phyloP scores from a whole-genome alignment of 176 grass and related monocot genomes.

The Phragmites australis region DNA sequence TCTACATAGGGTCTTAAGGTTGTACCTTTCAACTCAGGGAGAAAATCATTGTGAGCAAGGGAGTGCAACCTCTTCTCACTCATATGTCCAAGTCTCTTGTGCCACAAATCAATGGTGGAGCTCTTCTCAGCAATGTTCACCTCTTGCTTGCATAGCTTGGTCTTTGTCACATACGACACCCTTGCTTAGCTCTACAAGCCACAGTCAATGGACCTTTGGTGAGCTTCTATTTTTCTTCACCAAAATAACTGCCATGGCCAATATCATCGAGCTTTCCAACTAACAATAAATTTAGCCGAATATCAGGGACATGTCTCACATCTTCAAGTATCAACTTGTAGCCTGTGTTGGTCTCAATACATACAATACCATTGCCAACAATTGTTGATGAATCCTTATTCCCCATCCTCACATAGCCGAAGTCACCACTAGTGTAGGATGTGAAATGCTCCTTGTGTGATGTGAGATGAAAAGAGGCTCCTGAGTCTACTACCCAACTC shows the following conservation, averaged over 20 bases:
- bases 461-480: neutral
- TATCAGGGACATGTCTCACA: neutral
- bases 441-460: neutral
- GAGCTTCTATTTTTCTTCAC: conserved; percentile 1
- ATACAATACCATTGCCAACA: neutral
- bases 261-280: neutral
- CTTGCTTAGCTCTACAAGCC: neutral
- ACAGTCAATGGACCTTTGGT: neutral
- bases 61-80: conserved; percentile 4
- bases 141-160: neutral
- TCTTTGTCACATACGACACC: neutral
- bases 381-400: conserved; percentile 16
- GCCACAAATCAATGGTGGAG: neutral
- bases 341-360: neutral
- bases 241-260: neutral
- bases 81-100: neutral
- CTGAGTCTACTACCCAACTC: neutral
- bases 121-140: neutral
- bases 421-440: neutral
- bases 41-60: neutral
- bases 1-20: neutral
- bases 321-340: neutral
- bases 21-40: neutral
- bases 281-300: neutral
- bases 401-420: conserved; percentile 11